Evolutionary conservation across 1,139 yeast species (phyloP).

Genomic region (Candida sanyaensis): DNA sequence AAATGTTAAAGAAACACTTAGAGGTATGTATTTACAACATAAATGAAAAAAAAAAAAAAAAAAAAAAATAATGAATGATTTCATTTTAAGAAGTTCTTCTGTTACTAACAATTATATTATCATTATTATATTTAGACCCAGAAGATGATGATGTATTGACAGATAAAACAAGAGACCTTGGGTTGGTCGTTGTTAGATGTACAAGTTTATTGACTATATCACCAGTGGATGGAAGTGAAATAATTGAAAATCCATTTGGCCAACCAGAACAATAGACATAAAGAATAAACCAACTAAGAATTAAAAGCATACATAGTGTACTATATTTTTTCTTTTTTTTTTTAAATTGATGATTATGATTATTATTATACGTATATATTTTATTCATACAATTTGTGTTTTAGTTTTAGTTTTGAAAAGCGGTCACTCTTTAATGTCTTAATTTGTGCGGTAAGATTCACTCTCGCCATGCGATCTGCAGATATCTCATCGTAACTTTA

Average conservation of each 20-base stretch:
- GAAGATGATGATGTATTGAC: constrained; percentile 55
- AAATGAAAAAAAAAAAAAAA: not conserved
- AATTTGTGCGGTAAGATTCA: no score
- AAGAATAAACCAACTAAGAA: not conserved
- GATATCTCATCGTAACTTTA: constrained; percentile 1
- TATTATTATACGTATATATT: no score
- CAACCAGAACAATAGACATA: constrained; percentile 17
- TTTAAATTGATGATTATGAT: not conserved
- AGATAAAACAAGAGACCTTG: constrained; percentile 62
- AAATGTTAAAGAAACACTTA: constrained; percentile 69
- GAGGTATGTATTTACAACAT: constrained; percentile 41
- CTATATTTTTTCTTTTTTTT: not conserved
- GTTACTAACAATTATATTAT: constrained; percentile 21
- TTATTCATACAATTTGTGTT: not conserved
- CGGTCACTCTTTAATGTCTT: no score
- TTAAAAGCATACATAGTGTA: not conserved
- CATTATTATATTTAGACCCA: constrained; percentile 43
- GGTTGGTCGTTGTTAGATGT: constrained; percentile 85
- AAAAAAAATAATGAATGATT: not conserved
- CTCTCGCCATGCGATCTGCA: not conserved
- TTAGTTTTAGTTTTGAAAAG: no score
- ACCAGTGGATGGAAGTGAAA: constrained; percentile 81
- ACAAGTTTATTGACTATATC: constrained; percentile 78
- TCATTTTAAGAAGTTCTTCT: not conserved
- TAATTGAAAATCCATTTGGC: constrained; percentile 71